Percentiles rank a stretch among this genome's conserved stretches.
phyloP scores from a whole-genome alignment of 2,329 filamentous ascomycete species.

The Calonectria naviculata region DNA sequence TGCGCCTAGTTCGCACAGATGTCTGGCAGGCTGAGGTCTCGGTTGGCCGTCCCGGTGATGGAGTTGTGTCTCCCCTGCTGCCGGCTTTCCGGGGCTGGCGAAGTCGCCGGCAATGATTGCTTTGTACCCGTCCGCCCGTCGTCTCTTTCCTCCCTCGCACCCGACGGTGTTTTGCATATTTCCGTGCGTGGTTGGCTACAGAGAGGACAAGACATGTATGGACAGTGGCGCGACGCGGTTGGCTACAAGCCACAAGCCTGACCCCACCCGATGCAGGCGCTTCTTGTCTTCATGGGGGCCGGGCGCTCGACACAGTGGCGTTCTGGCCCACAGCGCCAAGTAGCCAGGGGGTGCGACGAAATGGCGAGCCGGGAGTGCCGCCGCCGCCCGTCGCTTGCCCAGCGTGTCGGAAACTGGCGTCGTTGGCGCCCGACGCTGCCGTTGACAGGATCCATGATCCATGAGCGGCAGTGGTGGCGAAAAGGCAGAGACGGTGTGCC shows the following conservation, averaged over 20 bases:
- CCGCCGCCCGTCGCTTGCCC: constrained; percentile 22
- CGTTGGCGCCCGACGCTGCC: constrained; percentile 13
- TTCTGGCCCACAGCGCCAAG: constrained; percentile 25
- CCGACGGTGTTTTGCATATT: not conserved
- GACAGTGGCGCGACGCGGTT: constrained; percentile 14
- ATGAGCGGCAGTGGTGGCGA: not conserved
- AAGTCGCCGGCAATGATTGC: constrained; percentile 3
- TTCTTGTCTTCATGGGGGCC: constrained; percentile 5
- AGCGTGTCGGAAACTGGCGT: constrained; percentile 22
- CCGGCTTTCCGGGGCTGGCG: constrained; percentile 14
- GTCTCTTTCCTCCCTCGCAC: constrained; percentile 1
- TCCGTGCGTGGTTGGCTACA: not conserved
- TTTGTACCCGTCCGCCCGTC: not conserved
- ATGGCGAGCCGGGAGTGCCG: constrained; percentile 17
- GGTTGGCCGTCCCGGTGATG: not conserved
- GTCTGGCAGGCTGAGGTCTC: not conserved
- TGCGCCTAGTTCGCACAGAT: constrained; percentile 10
- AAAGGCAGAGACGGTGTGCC: not conserved
- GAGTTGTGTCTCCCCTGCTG: constrained; percentile 3
- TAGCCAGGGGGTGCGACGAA: not conserved
- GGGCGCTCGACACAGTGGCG: constrained; percentile 12
- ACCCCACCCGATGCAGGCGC: constrained; percentile 17
- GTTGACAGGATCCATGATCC: constrained; percentile 13
- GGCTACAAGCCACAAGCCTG: constrained; percentile 19
- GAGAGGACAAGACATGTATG: constrained; percentile 6